phyloP scores from a whole-genome alignment of 805 yeast genomes.

The Groenewaldozyma tartarivorans region DNA sequence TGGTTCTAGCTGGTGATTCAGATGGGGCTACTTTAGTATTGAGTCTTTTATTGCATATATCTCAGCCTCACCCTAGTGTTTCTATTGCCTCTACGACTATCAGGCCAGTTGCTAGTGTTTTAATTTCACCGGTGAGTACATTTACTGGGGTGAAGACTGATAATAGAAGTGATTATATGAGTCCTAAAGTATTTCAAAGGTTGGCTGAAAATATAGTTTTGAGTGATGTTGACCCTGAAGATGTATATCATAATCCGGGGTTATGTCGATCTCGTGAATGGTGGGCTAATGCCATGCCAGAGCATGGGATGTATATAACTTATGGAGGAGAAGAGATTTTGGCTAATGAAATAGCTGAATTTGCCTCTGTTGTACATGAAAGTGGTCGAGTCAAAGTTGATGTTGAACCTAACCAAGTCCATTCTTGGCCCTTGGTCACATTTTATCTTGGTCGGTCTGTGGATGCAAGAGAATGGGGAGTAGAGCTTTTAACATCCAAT shows the following conservation, averaged over 20 bases:
- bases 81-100: constrained; percentile 7
- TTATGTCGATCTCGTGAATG: constrained; percentile 22
- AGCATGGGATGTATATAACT: constrained; percentile 31
- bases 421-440: constrained; percentile 40
- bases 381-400: constrained; percentile 28
- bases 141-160: constrained; percentile 8
- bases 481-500: constrained; percentile 31
- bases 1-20: constrained; percentile 38
- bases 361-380: constrained; percentile 21
- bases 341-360: constrained; percentile 29
- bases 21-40: constrained; percentile 38
- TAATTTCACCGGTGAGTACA: constrained; percentile 28
- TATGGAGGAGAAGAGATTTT: constrained; percentile 38
- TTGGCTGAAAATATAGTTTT: constrained; percentile 8
- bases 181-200: constrained; percentile 8
- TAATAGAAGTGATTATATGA: constrained; percentile 14
- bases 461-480: constrained; percentile 36
- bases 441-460: constrained; percentile 34
- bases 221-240: constrained; percentile 13
- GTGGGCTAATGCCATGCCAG: constrained; percentile 37
- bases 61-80: constrained; percentile 24
- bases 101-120: constrained; percentile 26
- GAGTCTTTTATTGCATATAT: constrained; percentile 30
- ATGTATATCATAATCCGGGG: constrained; percentile 28
- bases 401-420: constrained; percentile 29